Evolutionary conservation across 495 filamentous ascomycete genomes (phyloP).

Genomic region (Parachaetomium inaequale): DNA sequence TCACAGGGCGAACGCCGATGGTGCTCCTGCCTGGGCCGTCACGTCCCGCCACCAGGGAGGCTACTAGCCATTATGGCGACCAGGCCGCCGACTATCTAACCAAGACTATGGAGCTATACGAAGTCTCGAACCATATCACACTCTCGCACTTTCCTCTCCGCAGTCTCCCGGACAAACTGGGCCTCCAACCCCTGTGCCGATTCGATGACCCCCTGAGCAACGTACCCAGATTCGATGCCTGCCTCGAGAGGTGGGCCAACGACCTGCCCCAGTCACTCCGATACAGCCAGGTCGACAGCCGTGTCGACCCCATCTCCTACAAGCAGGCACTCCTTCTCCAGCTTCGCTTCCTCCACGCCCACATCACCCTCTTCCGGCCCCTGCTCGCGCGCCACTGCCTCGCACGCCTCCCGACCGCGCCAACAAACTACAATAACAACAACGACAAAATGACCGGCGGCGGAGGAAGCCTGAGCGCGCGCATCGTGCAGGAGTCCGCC

Average conservation of each 20-base stretch:
- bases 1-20: not conserved
- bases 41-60: not conserved
- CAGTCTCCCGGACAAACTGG: not conserved
- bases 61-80: not conserved
- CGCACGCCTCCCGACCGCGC: not conserved
- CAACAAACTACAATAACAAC: too few relatives aligned
- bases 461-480: not conserved
- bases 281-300: not conserved
- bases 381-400: not conserved
- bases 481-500: not conserved
- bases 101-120: constrained; percentile 1
- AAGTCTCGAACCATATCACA: not conserved
- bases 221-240: not conserved
- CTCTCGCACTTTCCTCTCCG: not conserved
- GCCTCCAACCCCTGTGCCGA: not conserved
- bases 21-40: not conserved
- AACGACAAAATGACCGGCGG: not conserved
- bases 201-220: not conserved
- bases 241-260: not conserved
- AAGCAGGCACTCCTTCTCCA: not conserved
- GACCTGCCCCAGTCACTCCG: not conserved
- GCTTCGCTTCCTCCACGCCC: not conserved
- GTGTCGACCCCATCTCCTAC: not conserved
- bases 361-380: not conserved
- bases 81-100: not conserved